Evolutionary conservation across 2,329 filamentous ascomycete species (phyloP).

Genomic region (Eutypella sp.): DNA sequence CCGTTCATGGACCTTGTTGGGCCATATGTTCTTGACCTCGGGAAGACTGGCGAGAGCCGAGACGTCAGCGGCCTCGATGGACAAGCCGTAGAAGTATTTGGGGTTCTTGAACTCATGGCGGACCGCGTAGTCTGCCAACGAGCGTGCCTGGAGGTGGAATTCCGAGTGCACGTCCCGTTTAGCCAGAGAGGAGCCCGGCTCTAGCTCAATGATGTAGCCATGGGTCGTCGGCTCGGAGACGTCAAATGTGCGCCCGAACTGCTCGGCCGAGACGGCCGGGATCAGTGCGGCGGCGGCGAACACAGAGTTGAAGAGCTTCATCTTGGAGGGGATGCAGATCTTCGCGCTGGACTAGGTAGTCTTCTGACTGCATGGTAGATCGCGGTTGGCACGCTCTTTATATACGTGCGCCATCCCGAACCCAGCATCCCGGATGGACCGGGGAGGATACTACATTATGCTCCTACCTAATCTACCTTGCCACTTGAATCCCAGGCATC

Average conservation of each 20-base stretch:
- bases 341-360: not conserved
- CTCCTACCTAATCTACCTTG: not conserved
- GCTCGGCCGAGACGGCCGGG: not conserved
- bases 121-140: not conserved
- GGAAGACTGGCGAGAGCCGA: constrained; percentile 5
- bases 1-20: constrained; percentile 8
- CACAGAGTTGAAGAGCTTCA: not conserved
- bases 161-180: not conserved
- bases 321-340: not conserved
- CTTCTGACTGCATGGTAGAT: not conserved
- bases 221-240: not conserved
- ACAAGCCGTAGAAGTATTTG: constrained; percentile 12
- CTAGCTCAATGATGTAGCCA: not conserved
- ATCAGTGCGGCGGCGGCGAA: not conserved
- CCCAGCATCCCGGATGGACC: not conserved
- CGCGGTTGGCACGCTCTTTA: not conserved
- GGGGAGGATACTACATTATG: not conserved
- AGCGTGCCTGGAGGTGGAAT: not conserved
- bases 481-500: not conserved
- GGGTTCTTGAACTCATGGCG: constrained; percentile 12
- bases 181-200: not conserved
- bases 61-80: constrained; percentile 9
- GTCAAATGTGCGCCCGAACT: not conserved
- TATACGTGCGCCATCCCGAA: not conserved
- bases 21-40: constrained; percentile 12